phyloP scores from a whole-genome alignment of 2,329 filamentous ascomycete genomes.

The Diaporthe caulivora region DNA sequence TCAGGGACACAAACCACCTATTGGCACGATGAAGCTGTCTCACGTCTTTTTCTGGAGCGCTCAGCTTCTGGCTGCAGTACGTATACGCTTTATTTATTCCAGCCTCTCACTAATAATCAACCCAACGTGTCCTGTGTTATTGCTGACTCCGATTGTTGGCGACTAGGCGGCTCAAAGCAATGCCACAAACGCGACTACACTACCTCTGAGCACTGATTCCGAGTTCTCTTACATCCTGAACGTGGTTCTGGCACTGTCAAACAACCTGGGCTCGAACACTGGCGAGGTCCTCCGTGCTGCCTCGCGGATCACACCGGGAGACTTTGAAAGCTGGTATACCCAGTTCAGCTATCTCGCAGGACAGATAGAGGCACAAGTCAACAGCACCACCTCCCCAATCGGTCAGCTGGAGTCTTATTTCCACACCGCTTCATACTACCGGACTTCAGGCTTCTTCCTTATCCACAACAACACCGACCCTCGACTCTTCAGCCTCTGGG shows the following conservation, averaged over 20 bases:
- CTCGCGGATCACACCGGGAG: slow-evolving; percentile 43
- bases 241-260: slow-evolving; percentile 15
- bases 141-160: background rate
- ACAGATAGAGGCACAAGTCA: slow-evolving; percentile 39
- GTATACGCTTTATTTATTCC: background rate
- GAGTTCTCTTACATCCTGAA: background rate
- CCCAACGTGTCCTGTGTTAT: background rate
- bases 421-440: slow-evolving; percentile 56
- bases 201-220: background rate
- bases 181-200: background rate
- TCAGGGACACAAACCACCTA: background rate
- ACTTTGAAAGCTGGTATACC: slow-evolving; percentile 43
- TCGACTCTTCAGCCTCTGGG: slow-evolving; percentile 54
- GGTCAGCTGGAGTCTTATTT: slow-evolving; percentile 49
- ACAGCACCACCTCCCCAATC: slow-evolving; percentile 43
- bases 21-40: background rate
- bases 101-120: background rate
- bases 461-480: slow-evolving; percentile 56
- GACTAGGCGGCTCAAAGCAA: background rate
- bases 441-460: slow-evolving; percentile 56
- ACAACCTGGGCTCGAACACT: slow-evolving; percentile 46
- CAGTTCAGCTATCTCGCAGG: slow-evolving; percentile 45
- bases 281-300: slow-evolving; percentile 50
- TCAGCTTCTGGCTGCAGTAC: background rate
- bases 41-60: background rate